Evolutionary conservation across 2,329 filamentous ascomycete genomes (phyloP), one percentile per base, ranked within the genome.

Genomic region (Alternaria novae-zelandiae): DNA sequence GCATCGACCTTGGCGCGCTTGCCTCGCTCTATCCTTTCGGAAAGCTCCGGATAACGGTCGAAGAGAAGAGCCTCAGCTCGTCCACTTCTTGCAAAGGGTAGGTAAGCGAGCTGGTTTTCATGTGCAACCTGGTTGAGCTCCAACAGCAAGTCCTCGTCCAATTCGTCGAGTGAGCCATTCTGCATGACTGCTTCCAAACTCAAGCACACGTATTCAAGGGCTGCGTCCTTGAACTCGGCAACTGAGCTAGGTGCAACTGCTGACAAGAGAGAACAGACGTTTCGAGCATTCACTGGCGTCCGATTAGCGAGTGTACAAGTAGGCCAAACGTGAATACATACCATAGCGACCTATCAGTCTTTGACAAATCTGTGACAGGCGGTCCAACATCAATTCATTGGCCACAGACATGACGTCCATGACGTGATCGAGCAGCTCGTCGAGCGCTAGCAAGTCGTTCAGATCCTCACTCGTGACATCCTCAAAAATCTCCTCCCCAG

Each of bases 301-400:
- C 50, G n/a, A 51, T 74, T 32, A 71, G 36, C 53, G 47, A 30
- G 17, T 28, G 32, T 20, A 10, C 2, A 30, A 2, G 10, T 77
- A 74, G 6, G 76, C 70, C 70, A 46, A 45, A 12, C 30, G 6
- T 8, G 8, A 17, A 13, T 15, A 80, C 84, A 73, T 78, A 89
- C 87, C 88, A 80, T 96, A 96, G 54, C 88, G 88, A 36, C 94
- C 94, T 63, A 98, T 87, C 21, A 94, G 82, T 62, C 88, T 89
- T 77, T 99, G 96, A 78, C 96, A 98, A 26, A 96, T 89, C 77
- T 97, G 92, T 6, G 93, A 93, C 6, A 99, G 83, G 7, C 94
- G 87, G 76, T 97, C 94, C 50, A 99, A 86, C 94, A 99, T 97
- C 61, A 99, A 83, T 79, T 99, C 95, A 75, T 99, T 96, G 12